These are phyloP conservation scores for Candida endomychidarum DNA, from an alignment of 805 yeast genomes.

Conservation along the genomic window DNA sequence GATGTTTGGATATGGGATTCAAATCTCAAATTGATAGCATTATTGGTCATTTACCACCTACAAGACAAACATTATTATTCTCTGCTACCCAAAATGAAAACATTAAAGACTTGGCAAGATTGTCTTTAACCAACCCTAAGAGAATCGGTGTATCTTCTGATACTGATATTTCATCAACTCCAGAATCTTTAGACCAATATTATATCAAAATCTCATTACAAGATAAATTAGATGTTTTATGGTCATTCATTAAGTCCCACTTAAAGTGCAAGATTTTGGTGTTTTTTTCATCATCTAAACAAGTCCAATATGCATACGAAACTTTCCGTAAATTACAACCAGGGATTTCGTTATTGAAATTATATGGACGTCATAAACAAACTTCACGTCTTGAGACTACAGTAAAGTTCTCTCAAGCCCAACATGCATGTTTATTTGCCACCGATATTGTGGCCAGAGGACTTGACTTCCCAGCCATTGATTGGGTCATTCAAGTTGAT, in stretches of 20 bases:
- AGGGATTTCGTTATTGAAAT: constrained; percentile 81
- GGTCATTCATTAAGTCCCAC: constrained; percentile 85
- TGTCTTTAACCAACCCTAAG: constrained; percentile 64
- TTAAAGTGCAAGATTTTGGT: constrained; percentile 77
- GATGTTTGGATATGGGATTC: constrained; percentile 93
- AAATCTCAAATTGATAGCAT: constrained; percentile 79
- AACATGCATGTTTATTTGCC: constrained; percentile 79
- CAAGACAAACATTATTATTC: constrained; percentile 79
- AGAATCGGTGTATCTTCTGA: constrained; percentile 41
- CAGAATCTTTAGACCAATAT: constrained; percentile 81
- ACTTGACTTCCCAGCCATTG: constrained; percentile 86
- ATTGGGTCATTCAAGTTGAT: constrained; percentile 92
- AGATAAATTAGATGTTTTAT: constrained; percentile 81
- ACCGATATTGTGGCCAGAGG: constrained; percentile 94
- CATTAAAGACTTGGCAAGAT: constrained; percentile 77
- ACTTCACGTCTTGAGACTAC: constrained; percentile 85
- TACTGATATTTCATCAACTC: constrained; percentile 65
- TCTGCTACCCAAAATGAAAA: constrained; percentile 90
- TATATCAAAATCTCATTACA: constrained; percentile 69
- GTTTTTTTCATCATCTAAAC: constrained; percentile 83
- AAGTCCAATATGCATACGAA: constrained; percentile 87
- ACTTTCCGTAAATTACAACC: constrained; percentile 85
- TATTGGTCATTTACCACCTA: constrained; percentile 70
- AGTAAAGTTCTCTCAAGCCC: constrained; percentile 71
- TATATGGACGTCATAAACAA: constrained; percentile 90